These are phyloP conservation scores for Trichophyton simii DNA, from an alignment of 2,329 filamentous ascomycete species.

Conservation along the genomic window DNA sequence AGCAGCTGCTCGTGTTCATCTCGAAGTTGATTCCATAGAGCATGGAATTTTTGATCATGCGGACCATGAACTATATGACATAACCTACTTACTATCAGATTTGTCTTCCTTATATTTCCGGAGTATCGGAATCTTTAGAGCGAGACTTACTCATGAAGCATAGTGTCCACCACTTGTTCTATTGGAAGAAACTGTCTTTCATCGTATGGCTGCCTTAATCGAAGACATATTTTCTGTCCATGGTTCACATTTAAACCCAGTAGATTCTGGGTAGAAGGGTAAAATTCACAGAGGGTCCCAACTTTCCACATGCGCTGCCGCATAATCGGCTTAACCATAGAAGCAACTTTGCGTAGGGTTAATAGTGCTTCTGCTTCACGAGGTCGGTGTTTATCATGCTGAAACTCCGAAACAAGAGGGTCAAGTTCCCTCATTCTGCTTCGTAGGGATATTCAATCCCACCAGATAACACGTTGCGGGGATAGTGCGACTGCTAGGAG, in stretches of 20 bases:
- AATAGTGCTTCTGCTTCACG: slow-evolving; percentile 42
- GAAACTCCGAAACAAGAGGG: slow-evolving; percentile 38
- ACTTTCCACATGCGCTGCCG: slow-evolving; percentile 72
- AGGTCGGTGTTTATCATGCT: slow-evolving; percentile 39
- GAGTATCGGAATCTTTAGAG: not conserved
- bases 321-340: slow-evolving; percentile 91
- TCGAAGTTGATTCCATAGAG: slow-evolving; percentile 77
- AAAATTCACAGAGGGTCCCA: slow-evolving; percentile 69
- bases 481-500: not conserved
- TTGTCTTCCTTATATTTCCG: not conserved
- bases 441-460: not conserved
- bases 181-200: slow-evolving; percentile 64
- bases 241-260: slow-evolving; percentile 69
- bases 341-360: slow-evolving; percentile 67
- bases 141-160: slow-evolving; percentile 63
- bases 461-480: not conserved
- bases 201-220: slow-evolving; percentile 65
- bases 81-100: slow-evolving; percentile 36
- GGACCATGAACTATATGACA: slow-evolving; percentile 76
- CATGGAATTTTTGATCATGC: slow-evolving; percentile 71
- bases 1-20: slow-evolving; percentile 68
- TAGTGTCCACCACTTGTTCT: slow-evolving; percentile 73
- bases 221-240: slow-evolving; percentile 68
- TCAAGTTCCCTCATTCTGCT: slow-evolving; percentile 32
- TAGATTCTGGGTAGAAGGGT: slow-evolving; percentile 59